Base-by-base conservation (phyloP, 2,329 filamentous ascomycete genomes). In the Colletotrichum salicis region DNA sequence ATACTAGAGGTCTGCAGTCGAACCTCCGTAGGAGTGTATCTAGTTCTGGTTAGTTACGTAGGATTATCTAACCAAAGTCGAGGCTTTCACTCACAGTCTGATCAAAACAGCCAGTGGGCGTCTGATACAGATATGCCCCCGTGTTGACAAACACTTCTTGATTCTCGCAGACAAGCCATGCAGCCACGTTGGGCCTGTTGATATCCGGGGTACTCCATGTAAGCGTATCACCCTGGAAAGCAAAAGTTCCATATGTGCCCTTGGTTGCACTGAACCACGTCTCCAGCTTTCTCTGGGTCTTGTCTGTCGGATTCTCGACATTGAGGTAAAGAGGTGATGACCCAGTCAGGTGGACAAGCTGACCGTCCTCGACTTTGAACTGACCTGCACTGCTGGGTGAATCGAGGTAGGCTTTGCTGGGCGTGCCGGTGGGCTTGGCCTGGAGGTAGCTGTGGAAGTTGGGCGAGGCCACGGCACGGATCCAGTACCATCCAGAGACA, bases 401-500 rank as follows among this genome's bases (percentile, higher is more conserved):
- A 58, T 84, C 84, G 66, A 91, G 82, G 33, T 89, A 80, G 2
- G 88, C 88, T 31, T 81, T 79, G 11, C 86, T 86, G 1, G 86
- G 78, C 0, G 82, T 72, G 72, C 82, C 81, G 59, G 82, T 77
- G 1, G 85, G 83, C 45, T 81, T 79, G 10, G 86, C 86, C 79
- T 88, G 86, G 3, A 88, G 81, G 76, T 88, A 88, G 73, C 84
- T 85, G 80, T 88, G 86, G 78, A 85, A 90, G 79, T 90, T 90
- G 48, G 89, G 89, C 0, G 84, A 78, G 33, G 83, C 86, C 2
- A 90, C 88, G 0, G 86, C 88, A 8, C 89, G 86, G 75, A 91
- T 87, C 87, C 87, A 89, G 79, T 85, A 85, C 78, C 86, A 88
- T 1, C 86, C 87, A 3, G 75, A 76, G 71, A 87, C 83, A 0